These are phyloP conservation scores for Talaromyces sp. DNA, from an alignment of 2,329 filamentous ascomycete species.

Conservation along the genomic window DNA sequence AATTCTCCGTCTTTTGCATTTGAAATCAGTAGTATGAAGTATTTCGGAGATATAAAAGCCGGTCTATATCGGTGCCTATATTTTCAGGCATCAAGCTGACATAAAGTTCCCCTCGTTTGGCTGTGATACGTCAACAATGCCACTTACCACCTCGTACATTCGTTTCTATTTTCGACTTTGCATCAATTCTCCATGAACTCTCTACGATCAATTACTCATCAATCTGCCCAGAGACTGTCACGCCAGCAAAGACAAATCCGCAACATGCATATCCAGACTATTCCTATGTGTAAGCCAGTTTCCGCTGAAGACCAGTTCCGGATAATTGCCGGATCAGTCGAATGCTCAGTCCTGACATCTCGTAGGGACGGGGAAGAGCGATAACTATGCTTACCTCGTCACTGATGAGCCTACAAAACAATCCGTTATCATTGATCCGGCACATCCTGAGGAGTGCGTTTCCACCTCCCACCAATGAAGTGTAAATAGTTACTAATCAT, in stretches of 20 bases:
- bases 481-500: neutral
- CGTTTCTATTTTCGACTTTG: neutral
- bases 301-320: neutral
- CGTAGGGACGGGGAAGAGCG: slow-evolving; percentile 39
- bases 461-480: neutral
- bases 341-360: neutral
- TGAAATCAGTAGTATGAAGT: neutral
- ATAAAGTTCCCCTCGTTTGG: slow-evolving; percentile 1
- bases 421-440: slow-evolving; percentile 52
- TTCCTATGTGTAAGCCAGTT: slow-evolving; percentile 50
- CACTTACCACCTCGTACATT: neutral
- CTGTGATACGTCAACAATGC: slow-evolving; percentile 9
- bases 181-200: slow-evolving; percentile 27
- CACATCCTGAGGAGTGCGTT: slow-evolving; percentile 50
- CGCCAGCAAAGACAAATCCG: slow-evolving; percentile 19
- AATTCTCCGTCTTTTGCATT: neutral
- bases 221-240: neutral
- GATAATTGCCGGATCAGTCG: neutral
- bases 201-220: slow-evolving; percentile 20
- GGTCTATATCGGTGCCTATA: neutral
- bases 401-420: slow-evolving; percentile 49
- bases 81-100: neutral
- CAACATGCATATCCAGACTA: slow-evolving; percentile 52
- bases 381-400: slow-evolving; percentile 54
- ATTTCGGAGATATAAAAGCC: neutral